Conservation (phyloP, 106 monocot genomes). For the Xerophyta viscosa region DNA sequence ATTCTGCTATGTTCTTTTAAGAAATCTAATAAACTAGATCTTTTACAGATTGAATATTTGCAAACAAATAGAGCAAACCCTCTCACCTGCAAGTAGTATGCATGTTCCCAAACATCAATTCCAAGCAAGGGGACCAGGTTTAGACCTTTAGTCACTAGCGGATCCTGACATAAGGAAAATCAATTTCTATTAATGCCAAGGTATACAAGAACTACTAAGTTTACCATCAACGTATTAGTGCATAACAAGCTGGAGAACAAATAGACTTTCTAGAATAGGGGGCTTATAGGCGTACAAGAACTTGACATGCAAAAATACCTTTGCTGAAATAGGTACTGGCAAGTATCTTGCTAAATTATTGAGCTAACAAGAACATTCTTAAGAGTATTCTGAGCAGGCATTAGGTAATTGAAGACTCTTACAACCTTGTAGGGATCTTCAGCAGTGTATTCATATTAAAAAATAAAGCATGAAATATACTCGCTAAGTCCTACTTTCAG, state of each 20-base stretch:
- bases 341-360: too few species aligned
- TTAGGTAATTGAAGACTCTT: too few species aligned
- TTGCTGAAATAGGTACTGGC: too few species aligned
- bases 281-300: too few species aligned
- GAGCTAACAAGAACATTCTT: too few species aligned
- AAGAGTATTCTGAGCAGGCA: too few species aligned
- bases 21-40: not conserved
- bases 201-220: not conserved
- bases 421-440: too few species aligned
- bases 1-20: too few species aligned
- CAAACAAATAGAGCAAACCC: not conserved
- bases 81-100: conserved; percentile 77
- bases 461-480: too few species aligned
- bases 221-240: not conserved
- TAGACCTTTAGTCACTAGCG: conserved; percentile 68
- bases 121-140: conserved; percentile 65
- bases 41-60: not conserved
- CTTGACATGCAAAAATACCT: too few species aligned
- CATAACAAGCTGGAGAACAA: not conserved
- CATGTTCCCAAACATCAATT: conserved; percentile 90
- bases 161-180: conserved; percentile 48
- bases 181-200: not conserved
- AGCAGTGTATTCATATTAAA: too few species aligned
- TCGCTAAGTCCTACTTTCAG: too few species aligned
- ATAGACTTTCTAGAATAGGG: not conserved